Base-by-base conservation (phyloP, 106 monocot species). In the Xerophyta viscosa region DNA sequence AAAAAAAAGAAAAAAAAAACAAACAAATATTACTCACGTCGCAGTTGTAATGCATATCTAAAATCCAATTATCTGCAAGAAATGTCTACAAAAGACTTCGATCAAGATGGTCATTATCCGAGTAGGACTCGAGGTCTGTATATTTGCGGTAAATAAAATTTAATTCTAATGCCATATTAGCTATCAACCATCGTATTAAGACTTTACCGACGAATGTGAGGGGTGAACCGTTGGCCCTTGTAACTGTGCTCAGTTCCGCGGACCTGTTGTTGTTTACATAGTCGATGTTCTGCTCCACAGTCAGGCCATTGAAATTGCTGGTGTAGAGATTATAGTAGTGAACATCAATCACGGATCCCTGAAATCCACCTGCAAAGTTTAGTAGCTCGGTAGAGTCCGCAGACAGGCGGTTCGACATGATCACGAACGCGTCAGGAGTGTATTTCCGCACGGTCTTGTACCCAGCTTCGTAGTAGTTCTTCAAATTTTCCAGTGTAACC, bases 271-370 rank as follows among this genome's bases (percentile, higher is more conserved):
- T 79, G 42, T 77, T 48, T 4, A 92, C 33, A 31, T 36, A 87
- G 55, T 87, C 71, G 52, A 87, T 87, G 62, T 87, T 83, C n/a
- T 83, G 68, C 19, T 82, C 73, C 19, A 56, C 87, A 0, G 72
- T 62, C 37, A 81, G 36, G 56, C 27, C 20, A 7, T 50, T 10
- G 51, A 92, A 87, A 1, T 2, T n/a, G 25, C 29, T 37, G 2
- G 53, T 26, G 61, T 43, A 83, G 41, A 87, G 58, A 31, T 80
- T 82, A 61, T 92, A 92, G 79, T 87, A 87, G 64, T 92, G 92
- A 11, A 87, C 73, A 27, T 92, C 87, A 25, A 92, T 8, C 26
- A 83, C 92, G 5, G 75, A 57, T 10, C 73, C 31, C 1, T 43
- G 7, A 37, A 87, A 74, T 56, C 68, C 68, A 27, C 79, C 45